phyloP scores from a whole-genome alignment of 1,139 yeast species.

The Pneumocystis oryctolagi region DNA sequence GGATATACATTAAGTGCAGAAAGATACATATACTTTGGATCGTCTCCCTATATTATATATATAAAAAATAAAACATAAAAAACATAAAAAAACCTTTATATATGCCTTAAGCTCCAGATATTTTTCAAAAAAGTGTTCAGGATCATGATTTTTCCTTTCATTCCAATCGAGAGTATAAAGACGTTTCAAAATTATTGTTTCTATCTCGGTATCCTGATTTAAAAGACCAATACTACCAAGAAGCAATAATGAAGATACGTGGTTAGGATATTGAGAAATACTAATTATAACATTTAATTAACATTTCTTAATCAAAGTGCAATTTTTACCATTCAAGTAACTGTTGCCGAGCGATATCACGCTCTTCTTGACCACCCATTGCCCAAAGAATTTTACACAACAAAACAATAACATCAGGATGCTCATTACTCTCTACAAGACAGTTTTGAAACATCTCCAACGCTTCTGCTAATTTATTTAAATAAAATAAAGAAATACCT shows the following conservation, averaged over 20 bases:
- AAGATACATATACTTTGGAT: constrained; percentile 2
- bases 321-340: constrained; percentile 21
- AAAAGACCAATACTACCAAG: constrained; percentile 68
- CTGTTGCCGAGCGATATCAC: constrained; percentile 44
- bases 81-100: not conserved
- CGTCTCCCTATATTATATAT: not conserved
- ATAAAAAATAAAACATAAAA: not conserved
- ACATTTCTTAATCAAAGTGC: not conserved
- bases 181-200: constrained; percentile 22
- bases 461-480: constrained; percentile 46
- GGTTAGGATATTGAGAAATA: constrained; percentile 48
- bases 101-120: not conserved
- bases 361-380: constrained; percentile 54
- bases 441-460: constrained; percentile 50
- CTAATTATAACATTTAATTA: constrained; percentile 28
- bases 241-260: constrained; percentile 50
- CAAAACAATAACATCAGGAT: constrained; percentile 51
- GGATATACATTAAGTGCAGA: constrained; percentile 1
- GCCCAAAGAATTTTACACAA: constrained; percentile 70
- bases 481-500: constrained; percentile 34
- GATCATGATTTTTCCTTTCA: not conserved
- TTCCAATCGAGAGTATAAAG: constrained; percentile 30
- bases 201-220: constrained; percentile 44
- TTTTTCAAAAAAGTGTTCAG: not conserved
- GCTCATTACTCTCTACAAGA: constrained; percentile 39